Conservation (phyloP, 164 flowering plant genomes). For the Sedum album region DNA sequence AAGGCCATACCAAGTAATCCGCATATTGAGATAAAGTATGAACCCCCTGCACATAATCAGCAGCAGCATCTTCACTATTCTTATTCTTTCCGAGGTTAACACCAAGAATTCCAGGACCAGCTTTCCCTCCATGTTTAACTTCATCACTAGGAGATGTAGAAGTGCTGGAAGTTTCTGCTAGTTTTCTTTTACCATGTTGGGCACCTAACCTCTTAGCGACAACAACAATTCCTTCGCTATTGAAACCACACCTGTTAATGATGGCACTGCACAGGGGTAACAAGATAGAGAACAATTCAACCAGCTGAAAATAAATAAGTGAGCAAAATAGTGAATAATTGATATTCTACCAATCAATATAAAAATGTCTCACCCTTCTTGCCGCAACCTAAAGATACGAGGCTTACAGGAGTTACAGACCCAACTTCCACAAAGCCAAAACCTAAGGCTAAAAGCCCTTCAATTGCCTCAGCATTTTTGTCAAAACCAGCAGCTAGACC, state of each 20-base stretch:
- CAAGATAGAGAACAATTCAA: neutral
- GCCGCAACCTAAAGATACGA: constrained; percentile 72
- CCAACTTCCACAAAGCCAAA: constrained; percentile 99
- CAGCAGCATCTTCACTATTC: constrained; percentile 94
- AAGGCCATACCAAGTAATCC: constrained; percentile 75
- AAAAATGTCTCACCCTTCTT: constrained; percentile 66
- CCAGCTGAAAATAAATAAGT: neutral
- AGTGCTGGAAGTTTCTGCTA: constrained; percentile 66
- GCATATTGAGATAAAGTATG: constrained; percentile 95
- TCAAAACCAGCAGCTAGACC: constrained; percentile 99
- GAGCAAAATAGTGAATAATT: no score
- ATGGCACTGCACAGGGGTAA: constrained; percentile 52
- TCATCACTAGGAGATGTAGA: constrained; percentile 48
- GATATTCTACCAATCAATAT: neutral
- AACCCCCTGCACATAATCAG: constrained; percentile 96
- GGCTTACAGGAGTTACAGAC: constrained; percentile 98
- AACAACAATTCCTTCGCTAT: constrained; percentile 89
- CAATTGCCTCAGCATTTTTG: constrained; percentile 98
- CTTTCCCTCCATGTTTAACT: constrained; percentile 76
- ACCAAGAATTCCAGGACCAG: constrained; percentile 97
- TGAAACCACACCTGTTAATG: constrained; percentile 87
- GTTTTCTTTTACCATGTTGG: constrained; percentile 94
- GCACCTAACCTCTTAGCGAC: constrained; percentile 93
- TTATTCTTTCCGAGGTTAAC: constrained; percentile 96
- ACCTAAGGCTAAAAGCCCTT: constrained; percentile 81